Conservation (phyloP, 345 rosid genomes). For the Erysimum cheiranthoides region DNA sequence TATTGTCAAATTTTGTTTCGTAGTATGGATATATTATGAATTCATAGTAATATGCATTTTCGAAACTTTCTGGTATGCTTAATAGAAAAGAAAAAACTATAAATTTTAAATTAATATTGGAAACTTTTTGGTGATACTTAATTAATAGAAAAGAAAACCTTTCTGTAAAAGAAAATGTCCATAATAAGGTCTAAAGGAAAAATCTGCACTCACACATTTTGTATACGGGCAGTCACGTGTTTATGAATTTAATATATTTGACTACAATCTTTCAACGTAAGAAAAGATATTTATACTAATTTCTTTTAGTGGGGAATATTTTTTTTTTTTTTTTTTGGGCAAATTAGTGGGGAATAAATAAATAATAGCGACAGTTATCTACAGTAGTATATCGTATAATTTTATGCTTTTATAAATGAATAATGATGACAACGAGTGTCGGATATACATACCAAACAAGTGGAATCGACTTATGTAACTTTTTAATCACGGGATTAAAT, state of each 20-base stretch:
- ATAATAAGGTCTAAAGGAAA: not conserved
- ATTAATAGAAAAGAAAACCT: no score
- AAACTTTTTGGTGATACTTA: no score
- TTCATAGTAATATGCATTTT: no score
- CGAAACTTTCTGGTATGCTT: no score
- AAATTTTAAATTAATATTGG: no score
- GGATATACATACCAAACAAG: slow-evolving; percentile 32
- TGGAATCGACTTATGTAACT: slow-evolving; percentile 30
- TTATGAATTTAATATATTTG: slow-evolving; percentile 32
- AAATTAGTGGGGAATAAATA: not conserved
- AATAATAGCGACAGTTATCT: not conserved
- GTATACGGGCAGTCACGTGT: slow-evolving; percentile 18
- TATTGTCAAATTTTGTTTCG: no score
- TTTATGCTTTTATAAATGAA: slow-evolving; percentile 3
- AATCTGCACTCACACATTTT: not conserved
- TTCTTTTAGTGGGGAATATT: no score
- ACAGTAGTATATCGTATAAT: not conserved
- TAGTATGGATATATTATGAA: no score
- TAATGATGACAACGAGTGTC: slow-evolving; percentile 27
- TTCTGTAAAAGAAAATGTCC: no score
- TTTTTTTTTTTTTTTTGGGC: no score
- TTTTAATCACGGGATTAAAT: slow-evolving; percentile 46
- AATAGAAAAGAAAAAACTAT: no score
- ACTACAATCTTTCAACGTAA: slow-evolving; percentile 20
- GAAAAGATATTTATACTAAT: not conserved